Evolutionary conservation across 2,329 filamentous ascomycete species (phyloP).

Genomic region (Claviceps arundinis): DNA sequence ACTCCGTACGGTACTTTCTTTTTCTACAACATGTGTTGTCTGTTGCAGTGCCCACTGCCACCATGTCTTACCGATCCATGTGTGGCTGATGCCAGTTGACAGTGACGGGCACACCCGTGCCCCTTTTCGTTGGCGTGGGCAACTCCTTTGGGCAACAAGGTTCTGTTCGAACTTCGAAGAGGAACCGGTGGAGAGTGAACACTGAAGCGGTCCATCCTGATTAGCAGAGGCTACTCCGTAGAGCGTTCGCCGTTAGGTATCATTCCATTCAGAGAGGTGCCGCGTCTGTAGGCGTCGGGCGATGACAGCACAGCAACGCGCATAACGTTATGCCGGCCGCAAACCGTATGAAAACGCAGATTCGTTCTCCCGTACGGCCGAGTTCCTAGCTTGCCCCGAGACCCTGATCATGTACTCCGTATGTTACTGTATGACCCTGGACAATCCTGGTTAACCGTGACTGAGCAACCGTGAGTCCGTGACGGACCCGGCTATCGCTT

Average conservation of each 20-base stretch:
- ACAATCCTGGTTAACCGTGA: neutral
- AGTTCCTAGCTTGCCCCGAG: too few species aligned
- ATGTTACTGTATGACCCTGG: neutral
- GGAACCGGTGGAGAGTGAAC: too few species aligned
- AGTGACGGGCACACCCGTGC: neutral
- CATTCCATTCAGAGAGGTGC: neutral
- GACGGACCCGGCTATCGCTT: neutral
- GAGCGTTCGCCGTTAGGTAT: neutral
- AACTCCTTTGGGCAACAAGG: too few species aligned
- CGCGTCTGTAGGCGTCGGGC: neutral
- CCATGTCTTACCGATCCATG: neutral
- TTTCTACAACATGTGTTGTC: neutral
- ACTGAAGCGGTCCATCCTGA: too few species aligned
- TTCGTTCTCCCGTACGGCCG: too few species aligned
- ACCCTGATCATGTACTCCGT: too few species aligned
- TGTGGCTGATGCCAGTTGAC: neutral
- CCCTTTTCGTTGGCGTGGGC: too few species aligned
- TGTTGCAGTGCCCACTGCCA: neutral
- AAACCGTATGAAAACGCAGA: too few species aligned
- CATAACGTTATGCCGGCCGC: too few species aligned
- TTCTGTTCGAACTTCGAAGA: too few species aligned
- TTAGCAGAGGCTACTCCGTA: too few species aligned
- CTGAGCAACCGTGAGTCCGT: neutral
- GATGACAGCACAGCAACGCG: neutral
- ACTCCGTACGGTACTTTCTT: neutral